phyloP scores from a whole-genome alignment of 768 basidiomycete species.

The Trametes coccinea region DNA sequence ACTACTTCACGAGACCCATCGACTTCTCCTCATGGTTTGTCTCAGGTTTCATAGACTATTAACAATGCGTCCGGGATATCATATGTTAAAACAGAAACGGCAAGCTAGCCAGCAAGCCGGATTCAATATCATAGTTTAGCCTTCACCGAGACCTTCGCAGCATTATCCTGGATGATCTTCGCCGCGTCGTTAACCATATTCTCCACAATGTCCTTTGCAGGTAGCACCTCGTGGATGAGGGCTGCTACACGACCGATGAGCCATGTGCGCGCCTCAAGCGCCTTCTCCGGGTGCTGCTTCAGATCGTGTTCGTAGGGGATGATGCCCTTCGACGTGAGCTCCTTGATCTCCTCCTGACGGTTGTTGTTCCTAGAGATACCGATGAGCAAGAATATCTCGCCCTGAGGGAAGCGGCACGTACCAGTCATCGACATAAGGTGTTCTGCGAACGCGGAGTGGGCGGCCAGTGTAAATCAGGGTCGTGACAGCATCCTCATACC shows the following conservation, averaged over 20 bases:
- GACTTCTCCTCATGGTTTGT: no score
- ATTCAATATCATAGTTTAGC: conserved; percentile 47
- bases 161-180: conserved; percentile 44
- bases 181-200: conserved; percentile 70
- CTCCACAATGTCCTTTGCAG: conserved; percentile 83
- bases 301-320: conserved; percentile 73
- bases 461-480: conserved; percentile 92
- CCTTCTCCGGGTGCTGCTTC: conserved; percentile 80
- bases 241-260: conserved; percentile 84
- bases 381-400: background rate
- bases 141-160: conserved; percentile 41
- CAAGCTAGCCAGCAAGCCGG: background rate
- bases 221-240: conserved; percentile 71
- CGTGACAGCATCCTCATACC: conserved; percentile 76
- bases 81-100: background rate
- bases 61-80: background rate
- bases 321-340: conserved; percentile 80
- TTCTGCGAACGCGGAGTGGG: conserved; percentile 82
- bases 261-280: conserved; percentile 64
- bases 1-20: no score
- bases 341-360: conserved; percentile 77
- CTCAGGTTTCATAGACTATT: no score
- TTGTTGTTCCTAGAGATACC: conserved; percentile 64
- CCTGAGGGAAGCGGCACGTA: background rate
- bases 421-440: conserved; percentile 86